Conservation (phyloP, 2,329 filamentous ascomycete genomes). For the Aspergillus neoniger region DNA sequence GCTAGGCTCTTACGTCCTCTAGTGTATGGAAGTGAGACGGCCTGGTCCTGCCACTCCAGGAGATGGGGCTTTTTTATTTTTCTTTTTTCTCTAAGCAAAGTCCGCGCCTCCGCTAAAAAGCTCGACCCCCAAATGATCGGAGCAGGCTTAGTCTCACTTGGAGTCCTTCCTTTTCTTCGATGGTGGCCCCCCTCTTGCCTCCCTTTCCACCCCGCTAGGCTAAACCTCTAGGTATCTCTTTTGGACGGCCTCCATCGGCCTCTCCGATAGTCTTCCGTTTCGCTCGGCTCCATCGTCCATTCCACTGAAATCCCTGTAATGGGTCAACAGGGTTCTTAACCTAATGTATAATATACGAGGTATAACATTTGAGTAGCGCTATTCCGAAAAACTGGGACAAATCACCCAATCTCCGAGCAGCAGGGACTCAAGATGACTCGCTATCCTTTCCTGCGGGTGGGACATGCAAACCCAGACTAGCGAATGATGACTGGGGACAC, state of each 20-base stretch:
- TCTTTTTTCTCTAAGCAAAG: background rate
- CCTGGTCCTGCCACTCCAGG: background rate
- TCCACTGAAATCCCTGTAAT: background rate
- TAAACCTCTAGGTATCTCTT: background rate
- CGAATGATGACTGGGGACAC: background rate
- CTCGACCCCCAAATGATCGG: background rate
- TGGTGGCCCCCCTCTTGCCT: background rate
- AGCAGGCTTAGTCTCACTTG: background rate
- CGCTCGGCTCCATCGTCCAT: background rate
- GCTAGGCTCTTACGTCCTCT: background rate
- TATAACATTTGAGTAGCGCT: background rate
- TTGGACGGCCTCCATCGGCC: background rate
- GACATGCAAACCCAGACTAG: background rate
- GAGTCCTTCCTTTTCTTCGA: background rate
- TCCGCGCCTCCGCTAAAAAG: background rate
- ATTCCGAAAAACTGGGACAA: background rate
- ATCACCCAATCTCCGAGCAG: background rate
- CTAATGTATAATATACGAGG: too few species aligned
- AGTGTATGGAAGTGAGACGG: background rate
- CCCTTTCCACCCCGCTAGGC: background rate
- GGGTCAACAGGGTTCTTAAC: background rate
- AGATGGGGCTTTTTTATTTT: background rate
- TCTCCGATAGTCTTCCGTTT: background rate
- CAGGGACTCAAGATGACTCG: background rate
- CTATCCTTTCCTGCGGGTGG: background rate